phyloP scores from a whole-genome alignment of 2,329 filamentous ascomycete species.

The Huntiella abstrusa region DNA sequence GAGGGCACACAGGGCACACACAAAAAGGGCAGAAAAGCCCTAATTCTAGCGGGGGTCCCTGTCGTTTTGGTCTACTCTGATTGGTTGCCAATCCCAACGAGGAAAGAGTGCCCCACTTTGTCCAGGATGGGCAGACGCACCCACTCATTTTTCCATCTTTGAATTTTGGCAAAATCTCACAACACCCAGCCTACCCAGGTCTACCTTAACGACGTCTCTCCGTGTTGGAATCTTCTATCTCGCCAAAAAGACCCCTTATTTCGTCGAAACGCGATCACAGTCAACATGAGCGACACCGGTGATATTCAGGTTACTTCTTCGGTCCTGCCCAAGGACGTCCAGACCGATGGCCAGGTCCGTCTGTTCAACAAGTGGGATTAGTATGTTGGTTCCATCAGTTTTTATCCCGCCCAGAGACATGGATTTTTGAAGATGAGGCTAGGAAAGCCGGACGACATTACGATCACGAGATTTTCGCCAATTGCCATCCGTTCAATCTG shows the following conservation, averaged over 20 bases:
- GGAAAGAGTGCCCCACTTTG: constrained; percentile 18
- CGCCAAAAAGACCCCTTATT: constrained; percentile 18
- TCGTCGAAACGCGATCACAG: constrained; percentile 11
- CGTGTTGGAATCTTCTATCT: constrained; percentile 15
- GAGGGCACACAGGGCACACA: constrained; percentile 12
- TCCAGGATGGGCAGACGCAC: constrained; percentile 11
- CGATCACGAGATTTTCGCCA: too few species aligned
- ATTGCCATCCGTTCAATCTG: too few species aligned
- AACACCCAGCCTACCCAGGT: constrained; percentile 10
- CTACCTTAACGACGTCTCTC: constrained; percentile 11
- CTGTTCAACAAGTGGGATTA: constrained; percentile 97
- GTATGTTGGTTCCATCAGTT: constrained; percentile 10
- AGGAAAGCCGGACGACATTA: too few species aligned
- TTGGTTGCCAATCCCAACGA: constrained; percentile 21
- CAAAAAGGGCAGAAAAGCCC: constrained; percentile 24
- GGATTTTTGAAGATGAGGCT: too few species aligned
- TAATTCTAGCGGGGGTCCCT: constrained; percentile 20
- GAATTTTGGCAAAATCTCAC: constrained; percentile 12
- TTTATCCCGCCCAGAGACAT: background rate
- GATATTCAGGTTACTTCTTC: constrained; percentile 80
- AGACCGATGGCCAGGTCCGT: constrained; percentile 83
- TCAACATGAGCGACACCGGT: constrained; percentile 78
- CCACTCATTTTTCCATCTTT: constrained; percentile 12
- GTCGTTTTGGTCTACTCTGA: constrained; percentile 17
- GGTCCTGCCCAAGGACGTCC: constrained; percentile 84